Evolutionary conservation across 108 stramenopile species (phyloP), one percentile per base, ranked within the genome.

Genomic region (Thalassiosira profunda): DNA sequence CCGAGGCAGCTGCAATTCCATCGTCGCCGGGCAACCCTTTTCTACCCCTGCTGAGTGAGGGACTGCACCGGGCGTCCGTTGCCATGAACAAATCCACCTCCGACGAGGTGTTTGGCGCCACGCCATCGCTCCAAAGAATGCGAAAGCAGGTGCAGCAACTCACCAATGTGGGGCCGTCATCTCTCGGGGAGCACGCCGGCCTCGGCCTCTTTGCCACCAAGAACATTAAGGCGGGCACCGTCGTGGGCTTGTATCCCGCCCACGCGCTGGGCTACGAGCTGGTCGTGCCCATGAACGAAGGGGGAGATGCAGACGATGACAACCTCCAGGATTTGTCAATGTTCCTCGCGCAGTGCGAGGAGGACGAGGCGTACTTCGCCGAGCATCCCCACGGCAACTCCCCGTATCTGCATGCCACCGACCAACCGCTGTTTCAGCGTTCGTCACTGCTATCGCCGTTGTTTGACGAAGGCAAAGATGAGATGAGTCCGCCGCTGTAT

Each of bases 181-280:
- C 67, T 7, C 56, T 68, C n/a, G 67, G 67, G 25, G 67, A 69
- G 10, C 56, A 64, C 28, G 80, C 83, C 8, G 83, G 83, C 15
- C 12, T 30, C 46, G 83, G 83, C 3, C 35, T 84, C 2, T 84
- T 84, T 81, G 80, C 76, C 4, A 65, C 58, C 31, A 70, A 76
- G 41, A 72, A 84, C 20, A 75, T 84, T 14, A 55, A 76, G 58
- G 51, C 49, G 10, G 83, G 83, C 17, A 74, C 74, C 6, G 51
- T 84, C 0, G 70, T 84, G 28, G 42, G 61, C 2, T 76, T 84
- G 15, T 84, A 80, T 64, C 83, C 83, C 17, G 79, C 59, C 0
- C 79, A 84, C 72, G 68, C 79, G 1, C 37, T 84, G 41, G 83
- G 83, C 8, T 61, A 63, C 36, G 62, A 63, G 11, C 30, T 63